Evolutionary conservation across 345 rosid genomes (phyloP).

Genomic region (Eucalyptus pauciflora): DNA sequence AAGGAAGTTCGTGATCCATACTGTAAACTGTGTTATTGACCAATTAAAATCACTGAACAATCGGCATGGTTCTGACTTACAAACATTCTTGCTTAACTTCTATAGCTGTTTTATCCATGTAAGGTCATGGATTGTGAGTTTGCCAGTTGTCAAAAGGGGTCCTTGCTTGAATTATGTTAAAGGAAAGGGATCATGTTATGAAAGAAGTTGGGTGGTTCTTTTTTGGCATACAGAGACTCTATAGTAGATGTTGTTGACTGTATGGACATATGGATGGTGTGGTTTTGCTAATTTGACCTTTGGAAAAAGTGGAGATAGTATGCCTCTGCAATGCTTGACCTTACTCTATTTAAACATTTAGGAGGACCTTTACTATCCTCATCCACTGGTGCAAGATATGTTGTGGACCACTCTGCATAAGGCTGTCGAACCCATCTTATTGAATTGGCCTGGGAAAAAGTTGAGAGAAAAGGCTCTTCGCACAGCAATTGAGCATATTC

Average conservation of each 20-base stretch:
- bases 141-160: not conserved
- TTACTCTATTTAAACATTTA: not conserved
- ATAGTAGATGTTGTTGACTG: not conserved
- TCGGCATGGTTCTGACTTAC: not conserved
- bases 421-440: constrained; percentile 60
- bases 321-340: not conserved
- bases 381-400: constrained; percentile 76
- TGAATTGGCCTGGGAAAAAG: constrained; percentile 86
- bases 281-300: not conserved
- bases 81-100: not conserved
- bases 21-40: not conserved
- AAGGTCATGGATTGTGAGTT: not conserved
- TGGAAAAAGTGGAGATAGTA: not conserved
- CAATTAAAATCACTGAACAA: not conserved
- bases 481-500: constrained; percentile 58
- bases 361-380: constrained; percentile 98
- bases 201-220: not conserved
- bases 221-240: not conserved
- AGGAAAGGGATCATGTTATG: not conserved
- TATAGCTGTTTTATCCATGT: not conserved
- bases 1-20: not conserved
- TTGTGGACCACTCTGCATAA: constrained; percentile 76
- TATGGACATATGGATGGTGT: not conserved
- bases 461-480: constrained; percentile 81
- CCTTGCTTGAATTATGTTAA: not conserved